These are phyloP conservation scores for Dendrobium chrysotoxum DNA, from an alignment of 106 monocot genomes.

Conservation along the genomic window DNA sequence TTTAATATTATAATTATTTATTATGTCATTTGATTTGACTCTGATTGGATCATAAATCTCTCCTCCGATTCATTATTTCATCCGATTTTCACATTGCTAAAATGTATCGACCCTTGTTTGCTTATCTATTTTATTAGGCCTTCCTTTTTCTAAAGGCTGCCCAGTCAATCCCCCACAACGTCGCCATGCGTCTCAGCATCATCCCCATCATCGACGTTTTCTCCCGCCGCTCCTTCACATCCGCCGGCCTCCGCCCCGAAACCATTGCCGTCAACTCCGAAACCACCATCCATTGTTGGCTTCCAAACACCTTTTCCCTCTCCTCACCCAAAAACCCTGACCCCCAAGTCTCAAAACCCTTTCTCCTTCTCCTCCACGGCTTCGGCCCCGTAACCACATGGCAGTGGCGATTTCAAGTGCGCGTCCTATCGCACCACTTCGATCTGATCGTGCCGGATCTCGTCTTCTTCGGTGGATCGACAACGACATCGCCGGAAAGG, in stretches of 20 bases:
- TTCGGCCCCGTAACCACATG: conserved; percentile 15
- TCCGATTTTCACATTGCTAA: too few species aligned
- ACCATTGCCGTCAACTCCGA: conserved; percentile 10
- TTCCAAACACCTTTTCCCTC: neutral
- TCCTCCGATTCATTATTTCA: too few species aligned
- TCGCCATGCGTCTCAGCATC: conserved; percentile 2
- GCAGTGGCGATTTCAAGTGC: conserved; percentile 20
- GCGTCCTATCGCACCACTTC: conserved; percentile 18
- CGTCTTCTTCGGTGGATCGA: conserved; percentile 20
- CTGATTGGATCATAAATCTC: too few species aligned
- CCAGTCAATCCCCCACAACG: too few species aligned
- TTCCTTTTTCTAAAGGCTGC: too few species aligned
- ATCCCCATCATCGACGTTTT: conserved; percentile 6
- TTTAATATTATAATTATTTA: too few species aligned
- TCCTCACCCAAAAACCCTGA: neutral
- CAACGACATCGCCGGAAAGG: conserved; percentile 12
- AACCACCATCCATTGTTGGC: conserved; percentile 20
- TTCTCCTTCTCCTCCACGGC: conserved; percentile 17
- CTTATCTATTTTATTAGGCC: too few species aligned
- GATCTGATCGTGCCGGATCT: conserved; percentile 17
- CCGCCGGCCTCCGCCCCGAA: conserved; percentile 13
- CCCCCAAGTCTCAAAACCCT: neutral
- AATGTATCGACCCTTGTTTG: too few species aligned
- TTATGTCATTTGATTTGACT: too few species aligned
- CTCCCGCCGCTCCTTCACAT: conserved; percentile 18